A percentile compares a stretch with the other conserved stretches of the same genome.
These are phyloP conservation scores for Pelargonium nanum DNA, from an alignment of 345 rosid species.

Conservation along the genomic window DNA sequence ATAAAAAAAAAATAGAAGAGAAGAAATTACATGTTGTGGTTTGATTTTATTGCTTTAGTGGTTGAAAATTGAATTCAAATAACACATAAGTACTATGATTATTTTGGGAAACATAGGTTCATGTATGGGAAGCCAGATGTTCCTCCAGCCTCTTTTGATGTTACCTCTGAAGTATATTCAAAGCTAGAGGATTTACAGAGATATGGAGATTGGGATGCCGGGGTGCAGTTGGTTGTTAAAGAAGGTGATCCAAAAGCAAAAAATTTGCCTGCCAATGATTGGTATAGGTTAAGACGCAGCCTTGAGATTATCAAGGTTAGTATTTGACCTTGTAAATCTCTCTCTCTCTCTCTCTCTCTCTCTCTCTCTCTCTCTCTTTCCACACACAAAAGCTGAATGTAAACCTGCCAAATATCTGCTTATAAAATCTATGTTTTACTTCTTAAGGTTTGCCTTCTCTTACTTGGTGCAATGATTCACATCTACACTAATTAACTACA, in stretches of 20 bases:
- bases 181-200: slow-evolving; percentile 54
- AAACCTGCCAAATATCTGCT: no score
- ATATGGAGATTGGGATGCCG: slow-evolving; percentile 65
- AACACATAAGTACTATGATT: not conserved
- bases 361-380: not conserved
- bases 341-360: not conserved
- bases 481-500: no score
- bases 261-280: slow-evolving; percentile 61
- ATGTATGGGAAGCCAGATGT: slow-evolving; percentile 87
- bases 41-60: not conserved
- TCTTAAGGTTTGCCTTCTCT: no score
- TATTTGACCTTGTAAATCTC: slow-evolving; percentile 4
- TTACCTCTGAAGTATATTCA: slow-evolving; percentile 44
- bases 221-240: slow-evolving; percentile 60
- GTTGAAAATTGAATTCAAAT: not conserved
- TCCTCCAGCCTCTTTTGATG: slow-evolving; percentile 68
- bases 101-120: slow-evolving; percentile 34
- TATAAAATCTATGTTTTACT: no score
- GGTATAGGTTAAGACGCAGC: slow-evolving; percentile 86
- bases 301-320: slow-evolving; percentile 89
- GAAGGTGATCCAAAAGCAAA: slow-evolving; percentile 68
- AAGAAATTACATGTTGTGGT: no score
- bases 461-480: not conserved
- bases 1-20: no score
- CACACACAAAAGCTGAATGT: no score